Conservation (phyloP, 2,329 filamentous ascomycete genomes). For the Lizonia empirigonia region DNA sequence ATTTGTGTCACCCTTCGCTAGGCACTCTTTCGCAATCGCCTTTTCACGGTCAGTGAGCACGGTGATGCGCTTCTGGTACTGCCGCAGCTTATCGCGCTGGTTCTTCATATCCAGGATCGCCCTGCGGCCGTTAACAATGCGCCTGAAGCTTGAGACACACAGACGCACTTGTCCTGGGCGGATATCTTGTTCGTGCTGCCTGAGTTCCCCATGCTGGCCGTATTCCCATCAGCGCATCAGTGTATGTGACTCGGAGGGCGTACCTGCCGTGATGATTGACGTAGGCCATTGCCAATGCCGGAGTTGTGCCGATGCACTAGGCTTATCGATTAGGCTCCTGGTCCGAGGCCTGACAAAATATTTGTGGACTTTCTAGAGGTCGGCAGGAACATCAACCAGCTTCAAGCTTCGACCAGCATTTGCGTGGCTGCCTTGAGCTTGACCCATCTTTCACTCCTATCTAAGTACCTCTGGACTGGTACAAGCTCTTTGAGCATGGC, state of each 20-base stretch:
- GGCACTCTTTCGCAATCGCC: constrained; percentile 80
- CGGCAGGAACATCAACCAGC: constrained; percentile 7
- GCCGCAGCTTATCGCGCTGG: constrained; percentile 95
- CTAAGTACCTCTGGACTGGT: background rate
- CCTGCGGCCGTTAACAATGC: constrained; percentile 55
- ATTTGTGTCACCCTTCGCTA: constrained; percentile 77
- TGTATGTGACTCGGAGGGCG: constrained; percentile 23
- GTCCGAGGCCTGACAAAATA: constrained; percentile 25
- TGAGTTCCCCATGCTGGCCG: constrained; percentile 65
- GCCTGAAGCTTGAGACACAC: background rate
- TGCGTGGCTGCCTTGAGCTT: background rate
- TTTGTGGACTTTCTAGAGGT: constrained; percentile 24
- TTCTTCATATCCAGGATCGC: constrained; percentile 97
- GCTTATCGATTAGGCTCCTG: constrained; percentile 40
- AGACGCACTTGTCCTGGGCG: constrained; percentile 80
- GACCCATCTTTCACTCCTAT: background rate
- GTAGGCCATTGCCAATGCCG: constrained; percentile 20
- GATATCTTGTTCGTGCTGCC: constrained; percentile 69
- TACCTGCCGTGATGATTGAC: constrained; percentile 36
- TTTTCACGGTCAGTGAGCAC: constrained; percentile 87
- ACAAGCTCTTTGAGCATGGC: constrained; percentile 25
- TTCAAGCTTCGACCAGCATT: background rate
- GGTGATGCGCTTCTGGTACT: constrained; percentile 90
- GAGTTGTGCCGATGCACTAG: constrained; percentile 19
- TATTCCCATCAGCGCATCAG: constrained; percentile 29